phyloP scores from a whole-genome alignment of 202 grass and related monocot species.

The Saccharum hybrid region DNA sequence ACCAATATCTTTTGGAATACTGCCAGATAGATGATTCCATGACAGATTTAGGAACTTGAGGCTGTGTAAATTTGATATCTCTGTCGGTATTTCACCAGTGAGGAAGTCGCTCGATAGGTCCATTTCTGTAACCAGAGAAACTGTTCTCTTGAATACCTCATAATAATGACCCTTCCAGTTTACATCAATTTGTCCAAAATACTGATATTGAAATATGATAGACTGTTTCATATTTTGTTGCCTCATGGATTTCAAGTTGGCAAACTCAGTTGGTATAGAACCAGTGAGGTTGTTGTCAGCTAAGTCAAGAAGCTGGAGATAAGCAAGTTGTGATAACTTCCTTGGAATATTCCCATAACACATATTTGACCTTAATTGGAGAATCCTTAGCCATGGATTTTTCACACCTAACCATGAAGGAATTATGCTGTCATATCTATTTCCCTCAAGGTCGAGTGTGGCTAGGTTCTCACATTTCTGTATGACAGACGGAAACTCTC shows the following conservation, averaged over 20 bases:
- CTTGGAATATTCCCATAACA: slow-evolving; percentile 51
- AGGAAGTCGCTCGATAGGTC: slow-evolving; percentile 51
- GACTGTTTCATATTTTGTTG: not conserved
- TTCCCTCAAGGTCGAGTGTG: slow-evolving; percentile 43
- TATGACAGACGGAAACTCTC: slow-evolving; percentile 39
- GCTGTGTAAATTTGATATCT: slow-evolving; percentile 9
- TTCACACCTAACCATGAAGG: slow-evolving; percentile 57
- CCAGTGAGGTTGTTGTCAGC: slow-evolving; percentile 49
- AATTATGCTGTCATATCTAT: slow-evolving; percentile 38
- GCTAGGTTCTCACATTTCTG: slow-evolving; percentile 11
- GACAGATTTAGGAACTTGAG: slow-evolving; percentile 52
- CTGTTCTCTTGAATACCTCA: slow-evolving; percentile 5
- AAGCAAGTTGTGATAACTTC: slow-evolving; percentile 20
- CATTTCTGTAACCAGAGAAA: slow-evolving; percentile 34
- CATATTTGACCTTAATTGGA: slow-evolving; percentile 50
- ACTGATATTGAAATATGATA: not conserved
- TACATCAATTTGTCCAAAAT: slow-evolving; percentile 35
- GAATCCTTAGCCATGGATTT: slow-evolving; percentile 33
- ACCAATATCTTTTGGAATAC: slow-evolving; percentile 42
- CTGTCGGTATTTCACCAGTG: slow-evolving; percentile 34
- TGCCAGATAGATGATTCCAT: slow-evolving; percentile 45
- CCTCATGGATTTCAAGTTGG: slow-evolving; percentile 36
- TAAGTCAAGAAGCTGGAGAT: slow-evolving; percentile 51
- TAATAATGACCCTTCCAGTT: slow-evolving; percentile 38
- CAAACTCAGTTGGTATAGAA: slow-evolving; percentile 37